Base-by-base conservation (phyloP, 768 basidiomycete species). In the Hygrocybe punicea region DNA sequence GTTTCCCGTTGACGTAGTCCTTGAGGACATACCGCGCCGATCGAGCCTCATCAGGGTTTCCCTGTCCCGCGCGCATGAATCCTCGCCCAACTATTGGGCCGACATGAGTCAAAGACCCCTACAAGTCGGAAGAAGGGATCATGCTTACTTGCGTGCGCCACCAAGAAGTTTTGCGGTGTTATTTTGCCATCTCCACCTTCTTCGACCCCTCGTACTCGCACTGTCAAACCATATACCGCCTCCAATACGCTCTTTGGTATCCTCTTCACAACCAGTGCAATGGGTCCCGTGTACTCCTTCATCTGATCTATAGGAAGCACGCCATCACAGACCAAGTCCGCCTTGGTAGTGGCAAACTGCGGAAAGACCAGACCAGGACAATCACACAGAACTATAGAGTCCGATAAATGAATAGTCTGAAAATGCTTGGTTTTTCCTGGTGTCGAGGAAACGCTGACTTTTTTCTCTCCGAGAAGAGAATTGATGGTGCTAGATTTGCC, bases 401-500 rank as follows among this genome's bases (percentile, higher is more conserved):
- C 83, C 10, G 93, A 94, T n/a, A 99, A 81, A 65, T 93, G 85
- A 63, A 98, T 94, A 0, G 97, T 98, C 72, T 99, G 97, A 75
- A 98, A 98, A 72, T 99, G 96, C 69, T 99, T 99, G 13, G 97
- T 99, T 75, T 98, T 91, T 60, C 97, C 97, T 0, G 97, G 97
- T 0, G 97, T 99, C 0, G 96, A 86, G 4, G 96, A 98, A 24
- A 99, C 97, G 67, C 93, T 97, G 60, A 99, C 97, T 80, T 91
- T 93, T 77, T 97, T 96, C 69, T 93, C 89, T 36, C 96, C 97
- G 5, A 99, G 79, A 6, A 99, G 80, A 6, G 96, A 90, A 69
- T 99, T 99, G 66, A 99, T 95, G 5, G 97, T 94, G 59, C 93
- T 95, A 0, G 96, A 98, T 73, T 99, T 99, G 14, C 97, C 97